Conservation (phyloP, 2,329 filamentous ascomycete species). For the Apiospora pterosperma region DNA sequence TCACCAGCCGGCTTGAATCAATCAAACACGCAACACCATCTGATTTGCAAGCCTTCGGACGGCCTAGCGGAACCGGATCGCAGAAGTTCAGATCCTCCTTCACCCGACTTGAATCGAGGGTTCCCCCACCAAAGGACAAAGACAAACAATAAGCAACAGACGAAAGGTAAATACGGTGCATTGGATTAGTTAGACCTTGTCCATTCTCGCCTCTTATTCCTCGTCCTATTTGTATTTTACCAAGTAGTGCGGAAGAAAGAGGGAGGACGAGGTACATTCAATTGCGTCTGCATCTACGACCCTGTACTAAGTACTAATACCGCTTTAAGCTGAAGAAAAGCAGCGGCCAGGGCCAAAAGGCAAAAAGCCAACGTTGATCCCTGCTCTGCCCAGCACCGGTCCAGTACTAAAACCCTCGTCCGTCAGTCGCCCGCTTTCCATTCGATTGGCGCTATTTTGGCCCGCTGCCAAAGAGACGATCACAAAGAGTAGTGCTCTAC, state of each 20-base stretch:
- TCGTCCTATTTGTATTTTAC: too few species aligned
- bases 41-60: background rate
- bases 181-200: background rate
- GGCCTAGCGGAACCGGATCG: background rate
- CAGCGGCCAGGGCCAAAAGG: background rate
- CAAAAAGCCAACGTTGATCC: background rate
- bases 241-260: background rate
- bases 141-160: background rate
- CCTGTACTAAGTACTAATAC: too few species aligned
- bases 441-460: background rate
- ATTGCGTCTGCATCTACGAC: background rate
- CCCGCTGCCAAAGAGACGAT: background rate
- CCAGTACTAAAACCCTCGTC: background rate
- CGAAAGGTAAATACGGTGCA: background rate
- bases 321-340: constrained; percentile 3
- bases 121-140: background rate
- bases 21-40: constrained; percentile 1
- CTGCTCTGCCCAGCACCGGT: background rate
- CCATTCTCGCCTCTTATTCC: background rate
- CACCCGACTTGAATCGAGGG: background rate
- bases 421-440: background rate
- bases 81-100: constrained; percentile 1
- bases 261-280: background rate
- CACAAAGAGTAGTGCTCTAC: background rate
- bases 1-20: background rate